phyloP scores from a whole-genome alignment of 1,284 basidiomycete species.

The Cryptococcus sp. region DNA sequence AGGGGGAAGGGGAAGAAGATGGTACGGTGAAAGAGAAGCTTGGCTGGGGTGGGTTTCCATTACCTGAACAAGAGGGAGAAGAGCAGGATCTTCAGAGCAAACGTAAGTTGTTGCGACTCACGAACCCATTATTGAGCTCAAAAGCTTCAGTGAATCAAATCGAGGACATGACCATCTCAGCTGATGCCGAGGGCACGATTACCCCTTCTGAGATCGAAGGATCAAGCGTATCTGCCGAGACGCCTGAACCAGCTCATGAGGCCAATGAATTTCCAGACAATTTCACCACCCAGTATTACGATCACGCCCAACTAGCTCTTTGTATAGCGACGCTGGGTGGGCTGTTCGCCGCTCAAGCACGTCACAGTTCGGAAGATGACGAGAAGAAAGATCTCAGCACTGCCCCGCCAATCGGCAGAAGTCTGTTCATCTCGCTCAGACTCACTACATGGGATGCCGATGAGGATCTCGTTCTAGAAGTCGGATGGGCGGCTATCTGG shows the following conservation, averaged over 20 bases:
- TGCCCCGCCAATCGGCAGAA: conserved; percentile 21
- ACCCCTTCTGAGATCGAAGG: too few species aligned
- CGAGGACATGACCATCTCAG: not conserved
- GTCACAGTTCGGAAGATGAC: not conserved
- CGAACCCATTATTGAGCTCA: not conserved
- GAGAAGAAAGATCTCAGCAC: not conserved
- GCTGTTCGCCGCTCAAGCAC: conserved; percentile 6
- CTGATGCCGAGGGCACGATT: not conserved
- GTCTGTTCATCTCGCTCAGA: conserved; percentile 35
- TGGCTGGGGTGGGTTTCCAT: conserved; percentile 26
- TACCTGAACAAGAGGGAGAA: too few species aligned
- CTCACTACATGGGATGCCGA: conserved; percentile 35
- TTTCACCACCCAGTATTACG: conserved; percentile 16
- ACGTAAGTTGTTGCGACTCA: not conserved
- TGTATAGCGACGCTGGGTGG: conserved; percentile 29
- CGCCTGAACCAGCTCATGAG: not conserved
- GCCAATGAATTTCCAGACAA: not conserved
- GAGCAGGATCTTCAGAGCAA: too few species aligned
- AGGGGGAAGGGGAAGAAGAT: conserved; percentile 2
- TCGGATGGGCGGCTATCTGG: conserved; percentile 36
- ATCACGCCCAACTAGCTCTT: conserved; percentile 33
- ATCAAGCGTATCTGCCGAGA: not conserved
- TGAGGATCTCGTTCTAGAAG: conserved; percentile 24
- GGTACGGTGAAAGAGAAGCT: not conserved
- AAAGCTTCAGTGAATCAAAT: not conserved